phyloP scores from a whole-genome alignment of 176 grass and related monocot genomes.

The Aechmea fasciata region DNA sequence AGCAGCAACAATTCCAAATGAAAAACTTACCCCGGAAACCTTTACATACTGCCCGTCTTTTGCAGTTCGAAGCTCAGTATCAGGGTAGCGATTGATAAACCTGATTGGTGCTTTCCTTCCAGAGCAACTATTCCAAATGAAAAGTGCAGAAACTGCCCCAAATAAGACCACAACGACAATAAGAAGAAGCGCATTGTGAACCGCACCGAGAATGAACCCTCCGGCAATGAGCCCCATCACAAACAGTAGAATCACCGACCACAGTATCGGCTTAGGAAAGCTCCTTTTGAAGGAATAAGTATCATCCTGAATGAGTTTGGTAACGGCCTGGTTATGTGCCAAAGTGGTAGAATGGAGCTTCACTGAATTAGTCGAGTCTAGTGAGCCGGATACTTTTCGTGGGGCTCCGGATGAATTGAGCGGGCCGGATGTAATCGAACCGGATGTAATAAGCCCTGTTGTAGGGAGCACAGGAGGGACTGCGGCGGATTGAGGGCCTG shows the following conservation, averaged over 20 bases:
- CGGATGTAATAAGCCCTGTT: slow-evolving; percentile 83
- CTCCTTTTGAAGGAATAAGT: slow-evolving; percentile 51
- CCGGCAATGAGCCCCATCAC: slow-evolving; percentile 44
- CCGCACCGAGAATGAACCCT: slow-evolving; percentile 60
- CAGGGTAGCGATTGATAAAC: slow-evolving; percentile 55
- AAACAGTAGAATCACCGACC: slow-evolving; percentile 50
- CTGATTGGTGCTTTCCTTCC: slow-evolving; percentile 43
- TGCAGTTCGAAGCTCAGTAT: slow-evolving; percentile 73
- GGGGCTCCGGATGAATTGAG: slow-evolving; percentile 53
- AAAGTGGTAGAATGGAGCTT: slow-evolving; percentile 49
- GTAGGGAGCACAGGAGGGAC: slow-evolving; percentile 57
- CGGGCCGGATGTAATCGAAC: slow-evolving; percentile 60
- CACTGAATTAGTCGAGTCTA: slow-evolving; percentile 41
- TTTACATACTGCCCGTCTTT: slow-evolving; percentile 85
- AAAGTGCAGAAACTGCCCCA: slow-evolving; percentile 41
- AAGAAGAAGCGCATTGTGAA: slow-evolving; percentile 49
- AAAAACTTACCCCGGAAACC: slow-evolving; percentile 68
- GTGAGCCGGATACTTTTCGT: slow-evolving; percentile 46
- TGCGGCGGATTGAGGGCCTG: slow-evolving; percentile 80
- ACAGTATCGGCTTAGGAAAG: slow-evolving; percentile 42
- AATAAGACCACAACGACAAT: slow-evolving; percentile 42
- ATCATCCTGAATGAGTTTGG: slow-evolving; percentile 47
- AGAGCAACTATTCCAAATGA: slow-evolving; percentile 55
- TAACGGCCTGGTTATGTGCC: slow-evolving; percentile 62
- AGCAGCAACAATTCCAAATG: slow-evolving; percentile 12